A percentile compares a stretch with the other conserved stretches of the same genome.
phyloP scores from a whole-genome alignment of 352 stramenopile genomes.

The Albugo laibachii region DNA sequence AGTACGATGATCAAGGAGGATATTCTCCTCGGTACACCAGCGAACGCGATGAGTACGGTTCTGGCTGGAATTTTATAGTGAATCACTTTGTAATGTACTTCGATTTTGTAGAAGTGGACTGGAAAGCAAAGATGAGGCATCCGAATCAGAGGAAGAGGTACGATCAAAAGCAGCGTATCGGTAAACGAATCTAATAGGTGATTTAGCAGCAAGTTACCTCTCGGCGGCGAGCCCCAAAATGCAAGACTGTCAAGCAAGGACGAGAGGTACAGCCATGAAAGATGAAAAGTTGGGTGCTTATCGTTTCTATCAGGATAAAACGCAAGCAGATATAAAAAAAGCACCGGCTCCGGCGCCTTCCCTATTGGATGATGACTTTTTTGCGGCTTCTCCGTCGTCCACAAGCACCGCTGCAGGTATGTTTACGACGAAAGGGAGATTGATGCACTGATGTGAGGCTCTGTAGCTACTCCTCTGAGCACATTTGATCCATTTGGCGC shows the following conservation, averaged over 20 bases:
- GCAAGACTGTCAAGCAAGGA: slow-evolving; percentile 11
- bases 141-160: slow-evolving; percentile 42
- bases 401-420: slow-evolving; percentile 16
- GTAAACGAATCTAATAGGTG: neutral
- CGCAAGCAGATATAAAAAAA: slow-evolving; percentile 20
- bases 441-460: neutral
- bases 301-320: slow-evolving; percentile 13
- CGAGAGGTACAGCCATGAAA: neutral
- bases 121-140: slow-evolving; percentile 27
- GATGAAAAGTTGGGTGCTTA: slow-evolving; percentile 1
- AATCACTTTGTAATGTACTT: slow-evolving; percentile 2
- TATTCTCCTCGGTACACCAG: neutral
- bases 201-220: slow-evolving; percentile 31
- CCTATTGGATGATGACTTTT: slow-evolving; percentile 63
- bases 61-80: slow-evolving; percentile 7
- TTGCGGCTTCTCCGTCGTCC: slow-evolving; percentile 13
- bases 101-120: slow-evolving; percentile 12
- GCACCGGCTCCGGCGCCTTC: slow-evolving; percentile 37
- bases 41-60: slow-evolving; percentile 7
- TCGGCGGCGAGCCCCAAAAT: slow-evolving; percentile 37
- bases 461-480: slow-evolving; percentile 11
- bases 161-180: neutral
- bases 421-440: neutral
- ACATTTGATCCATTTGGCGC: slow-evolving; percentile 49
- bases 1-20: slow-evolving; percentile 5